phyloP scores from a whole-genome alignment of 495 filamentous ascomycete genomes.

The Neurospora cerealis region DNA sequence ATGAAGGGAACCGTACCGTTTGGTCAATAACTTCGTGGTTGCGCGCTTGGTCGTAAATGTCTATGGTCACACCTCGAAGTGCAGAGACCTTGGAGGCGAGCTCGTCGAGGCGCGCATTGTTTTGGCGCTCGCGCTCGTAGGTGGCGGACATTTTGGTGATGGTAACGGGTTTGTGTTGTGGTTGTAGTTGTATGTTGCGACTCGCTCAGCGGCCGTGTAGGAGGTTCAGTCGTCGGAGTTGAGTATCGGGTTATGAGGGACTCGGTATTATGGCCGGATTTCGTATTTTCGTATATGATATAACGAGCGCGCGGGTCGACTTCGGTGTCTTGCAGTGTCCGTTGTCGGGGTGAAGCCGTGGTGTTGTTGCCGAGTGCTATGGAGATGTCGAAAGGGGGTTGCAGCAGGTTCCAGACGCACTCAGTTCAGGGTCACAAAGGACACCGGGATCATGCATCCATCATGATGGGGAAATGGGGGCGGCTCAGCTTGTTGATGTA shows the following conservation, averaged over 20 bases:
- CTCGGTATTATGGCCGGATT: neutral
- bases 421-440: neutral
- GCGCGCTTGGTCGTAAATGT: constrained; percentile 93
- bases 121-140: constrained; percentile 93
- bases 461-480: neutral
- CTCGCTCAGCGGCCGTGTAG: neutral
- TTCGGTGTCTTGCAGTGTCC: neutral
- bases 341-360: neutral
- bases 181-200: neutral
- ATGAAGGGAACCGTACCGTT: constrained; percentile 47
- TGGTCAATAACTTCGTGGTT: constrained; percentile 78
- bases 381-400: neutral
- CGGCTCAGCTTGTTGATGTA: neutral
- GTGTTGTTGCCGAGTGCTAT: neutral
- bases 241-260: neutral
- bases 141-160: constrained; percentile 67
- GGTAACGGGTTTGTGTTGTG: neutral
- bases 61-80: constrained; percentile 90
- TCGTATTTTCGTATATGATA: neutral
- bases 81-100: constrained; percentile 83
- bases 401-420: neutral
- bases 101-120: constrained; percentile 89
- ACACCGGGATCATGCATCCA: neutral
- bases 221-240: neutral
- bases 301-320: neutral